Conservation (phyloP, 139 green algal genomes). For the Picochlorum costavermella region DNA sequence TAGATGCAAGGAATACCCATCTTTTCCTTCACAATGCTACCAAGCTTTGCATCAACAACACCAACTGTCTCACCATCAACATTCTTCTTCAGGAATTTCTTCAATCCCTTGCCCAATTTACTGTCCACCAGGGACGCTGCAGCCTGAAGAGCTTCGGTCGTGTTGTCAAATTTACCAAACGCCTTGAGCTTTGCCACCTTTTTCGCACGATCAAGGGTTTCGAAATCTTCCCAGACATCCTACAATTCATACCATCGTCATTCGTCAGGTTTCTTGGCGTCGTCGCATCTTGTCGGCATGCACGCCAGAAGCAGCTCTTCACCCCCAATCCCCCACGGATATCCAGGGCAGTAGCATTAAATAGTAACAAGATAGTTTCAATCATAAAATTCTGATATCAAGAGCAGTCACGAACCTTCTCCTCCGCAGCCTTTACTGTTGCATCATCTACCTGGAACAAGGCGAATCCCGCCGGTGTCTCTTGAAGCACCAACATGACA, state of each 20-base stretch:
- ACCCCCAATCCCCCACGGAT: constrained; percentile 5
- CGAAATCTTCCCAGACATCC: constrained; percentile 81
- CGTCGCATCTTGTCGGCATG: neutral
- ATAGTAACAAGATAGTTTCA: neutral
- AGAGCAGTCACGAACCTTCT: constrained; percentile 45
- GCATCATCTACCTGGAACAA: constrained; percentile 95
- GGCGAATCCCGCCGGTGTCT: constrained; percentile 89
- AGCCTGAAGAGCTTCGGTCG: constrained; percentile 86
- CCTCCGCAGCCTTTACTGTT: constrained; percentile 71
- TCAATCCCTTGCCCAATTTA: constrained; percentile 94
- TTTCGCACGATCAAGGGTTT: constrained; percentile 65
- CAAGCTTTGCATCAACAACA: constrained; percentile 94
- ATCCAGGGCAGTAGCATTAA: neutral
- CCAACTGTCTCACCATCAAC: constrained; percentile 78
- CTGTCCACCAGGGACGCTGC: constrained; percentile 86
- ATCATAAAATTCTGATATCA: neutral
- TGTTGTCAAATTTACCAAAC: constrained; percentile 98
- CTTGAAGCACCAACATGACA: constrained; percentile 86
- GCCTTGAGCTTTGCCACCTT: constrained; percentile 97
- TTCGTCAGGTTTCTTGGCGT: neutral
- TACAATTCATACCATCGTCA: constrained; percentile 20
- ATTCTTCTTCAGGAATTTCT: constrained; percentile 99
- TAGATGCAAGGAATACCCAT: constrained; percentile 87
- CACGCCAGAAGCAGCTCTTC: constrained; percentile 2
- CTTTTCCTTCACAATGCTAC: constrained; percentile 97